Evolutionary conservation across 805 yeast genomes (phyloP), one percentile per base, ranked within the genome.

Genomic region (Hagleromyces aurorensis): DNA sequence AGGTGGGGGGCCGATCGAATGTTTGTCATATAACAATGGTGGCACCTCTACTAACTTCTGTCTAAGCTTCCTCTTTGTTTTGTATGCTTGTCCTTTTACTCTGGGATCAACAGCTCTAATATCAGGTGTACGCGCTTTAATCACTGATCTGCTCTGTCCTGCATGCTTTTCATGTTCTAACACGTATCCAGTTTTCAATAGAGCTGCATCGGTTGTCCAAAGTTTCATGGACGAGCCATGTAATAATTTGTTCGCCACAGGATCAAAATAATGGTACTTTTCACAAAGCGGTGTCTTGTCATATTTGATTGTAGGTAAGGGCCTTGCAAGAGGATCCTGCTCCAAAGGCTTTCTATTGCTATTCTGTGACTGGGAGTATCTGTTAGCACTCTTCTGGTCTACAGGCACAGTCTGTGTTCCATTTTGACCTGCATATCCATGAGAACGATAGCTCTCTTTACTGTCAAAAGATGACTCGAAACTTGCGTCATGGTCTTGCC

Each of bases 1-100:
- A 1, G 94, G 95, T 11, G 76, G 72, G 0, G 79, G 76, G 0
- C 91, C 93, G 8, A 83, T 49, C 0, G 93, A 82, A 45, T 78
- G 65, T 34, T 75, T 67, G 51, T 85, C 94, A 50, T 67, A 82
- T 5, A 68, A 57, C 19, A 62, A 69, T 3, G 52, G 39, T 7
- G 48, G 41, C 11, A 46, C 12, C 4, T 18, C 19, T 7, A 34
- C 28, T 19, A 52, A 25, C 6, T 31, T 28, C 3, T 19, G 21
- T 23, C 52, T 47, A 10, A 23, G 18, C 28, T 46, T 50, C 17
- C 44, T 32, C 19, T 29, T 30, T 9, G 44, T 17, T 7, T 31
- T 21, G 3, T 38, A 23, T 12, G 21, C 13, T 9, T 11, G 21
- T 3, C 20, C 19, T 8, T 23, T 30, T 4, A 11, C 19, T 23